phyloP scores from a whole-genome alignment of 1,284 basidiomycete species.

The Wolfiporia cocos region DNA sequence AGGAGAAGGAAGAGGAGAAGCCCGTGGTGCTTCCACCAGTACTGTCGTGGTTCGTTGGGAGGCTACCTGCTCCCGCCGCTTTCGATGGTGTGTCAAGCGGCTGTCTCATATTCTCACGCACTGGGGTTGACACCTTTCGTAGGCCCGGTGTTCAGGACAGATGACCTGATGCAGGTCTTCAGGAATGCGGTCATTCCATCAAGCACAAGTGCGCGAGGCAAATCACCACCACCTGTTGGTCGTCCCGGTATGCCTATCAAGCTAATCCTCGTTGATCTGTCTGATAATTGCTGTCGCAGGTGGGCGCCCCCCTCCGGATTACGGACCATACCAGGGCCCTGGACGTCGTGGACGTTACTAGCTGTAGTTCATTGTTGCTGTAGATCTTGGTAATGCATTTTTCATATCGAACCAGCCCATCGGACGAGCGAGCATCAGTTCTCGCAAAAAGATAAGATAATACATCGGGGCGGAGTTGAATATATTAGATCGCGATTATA shows the following conservation, averaged over 20 bases:
- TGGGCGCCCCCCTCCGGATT: constrained; percentile 39
- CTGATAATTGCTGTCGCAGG: constrained; percentile 11
- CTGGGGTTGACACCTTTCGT: constrained; percentile 6
- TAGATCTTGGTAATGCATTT: not conserved
- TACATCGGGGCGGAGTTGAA: too few relatives aligned
- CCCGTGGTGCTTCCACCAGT: constrained; percentile 57
- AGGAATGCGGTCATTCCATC: constrained; percentile 70
- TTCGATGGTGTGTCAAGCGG: constrained; percentile 70
- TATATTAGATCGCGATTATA: too few relatives aligned
- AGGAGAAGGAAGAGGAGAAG: constrained; percentile 50
- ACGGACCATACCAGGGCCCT: constrained; percentile 37
- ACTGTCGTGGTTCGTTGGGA: constrained; percentile 76
- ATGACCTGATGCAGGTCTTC: constrained; percentile 80
- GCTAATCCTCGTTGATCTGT: not conserved
- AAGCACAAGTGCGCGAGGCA: constrained; percentile 40
- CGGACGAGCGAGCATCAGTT: too few relatives aligned
- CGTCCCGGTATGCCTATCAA: constrained; percentile 29
- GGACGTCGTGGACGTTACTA: constrained; percentile 26
- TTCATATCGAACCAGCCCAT: too few relatives aligned
- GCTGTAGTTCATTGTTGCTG: not conserved
- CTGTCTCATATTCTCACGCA: constrained; percentile 10
- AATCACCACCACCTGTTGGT: constrained; percentile 44
- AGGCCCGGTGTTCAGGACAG: constrained; percentile 85
- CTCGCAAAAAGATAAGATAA: too few relatives aligned
- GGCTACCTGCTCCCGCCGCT: constrained; percentile 59